Evolutionary conservation across 2,329 filamentous ascomycete genomes (phyloP).

Genomic region (Sarocladium oryzae): DNA sequence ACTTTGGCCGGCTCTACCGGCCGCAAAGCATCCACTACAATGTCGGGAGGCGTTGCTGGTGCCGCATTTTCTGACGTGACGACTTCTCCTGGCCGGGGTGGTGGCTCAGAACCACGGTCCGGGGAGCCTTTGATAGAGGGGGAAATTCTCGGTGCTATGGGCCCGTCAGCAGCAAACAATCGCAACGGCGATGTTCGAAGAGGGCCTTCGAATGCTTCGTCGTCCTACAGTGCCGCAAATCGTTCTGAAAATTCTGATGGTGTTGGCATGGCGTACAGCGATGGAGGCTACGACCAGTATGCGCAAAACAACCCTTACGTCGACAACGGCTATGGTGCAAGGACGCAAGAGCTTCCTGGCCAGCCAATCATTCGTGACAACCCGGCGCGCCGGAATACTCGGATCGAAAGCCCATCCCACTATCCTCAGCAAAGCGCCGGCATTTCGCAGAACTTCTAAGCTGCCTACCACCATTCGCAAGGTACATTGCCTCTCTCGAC

Average conservation of each 20-base stretch:
- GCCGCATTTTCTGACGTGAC: conserved; percentile 63
- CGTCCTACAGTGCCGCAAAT: conserved; percentile 79
- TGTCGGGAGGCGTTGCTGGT: conserved; percentile 61
- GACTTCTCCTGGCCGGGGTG: conserved; percentile 59
- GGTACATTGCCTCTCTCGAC: background rate
- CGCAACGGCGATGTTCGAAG: conserved; percentile 68
- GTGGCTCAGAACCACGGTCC: conserved; percentile 62
- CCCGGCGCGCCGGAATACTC: conserved; percentile 82
- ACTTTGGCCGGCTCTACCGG: conserved; percentile 58
- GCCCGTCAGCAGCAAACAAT: conserved; percentile 61
- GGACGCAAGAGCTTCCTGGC: conserved; percentile 35
- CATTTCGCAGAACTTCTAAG: conserved; percentile 93
- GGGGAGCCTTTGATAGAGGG: conserved; percentile 60
- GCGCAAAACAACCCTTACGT: conserved; percentile 50
- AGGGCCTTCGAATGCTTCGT: conserved; percentile 91
- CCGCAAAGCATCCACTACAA: conserved; percentile 81
- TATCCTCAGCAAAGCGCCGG: conserved; percentile 90
- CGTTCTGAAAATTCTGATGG: conserved; percentile 64
- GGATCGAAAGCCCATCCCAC: conserved; percentile 85
- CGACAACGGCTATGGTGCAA: conserved; percentile 32
- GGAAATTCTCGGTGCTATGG: conserved; percentile 78
- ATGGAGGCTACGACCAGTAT: conserved; percentile 51
- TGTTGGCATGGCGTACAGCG: conserved; percentile 40
- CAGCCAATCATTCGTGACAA: conserved; percentile 91
- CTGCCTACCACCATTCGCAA: background rate